Conservation (phyloP, 768 basidiomycete species). For the Crucibulum laeve region DNA sequence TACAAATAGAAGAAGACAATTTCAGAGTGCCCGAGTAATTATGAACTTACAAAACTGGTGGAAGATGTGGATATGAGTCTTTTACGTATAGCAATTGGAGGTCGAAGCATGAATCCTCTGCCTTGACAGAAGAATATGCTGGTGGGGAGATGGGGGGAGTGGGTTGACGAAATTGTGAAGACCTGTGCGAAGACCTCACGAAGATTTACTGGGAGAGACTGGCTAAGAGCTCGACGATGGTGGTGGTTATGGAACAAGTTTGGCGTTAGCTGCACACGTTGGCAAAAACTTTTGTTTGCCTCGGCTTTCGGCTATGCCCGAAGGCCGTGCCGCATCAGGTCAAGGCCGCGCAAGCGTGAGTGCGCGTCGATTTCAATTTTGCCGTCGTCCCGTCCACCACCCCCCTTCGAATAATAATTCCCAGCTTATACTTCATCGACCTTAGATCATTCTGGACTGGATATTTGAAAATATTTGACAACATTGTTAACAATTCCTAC, state of each 20-base stretch:
- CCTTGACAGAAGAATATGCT: conserved; percentile 57
- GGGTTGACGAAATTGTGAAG: conserved; percentile 65
- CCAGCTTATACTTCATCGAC: too few relatives aligned
- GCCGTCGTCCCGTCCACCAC: too few relatives aligned
- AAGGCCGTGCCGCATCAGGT: neutral
- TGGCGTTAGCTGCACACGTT: conserved; percentile 18
- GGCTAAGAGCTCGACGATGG: conserved; percentile 15
- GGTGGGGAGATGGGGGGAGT: conserved; percentile 31
- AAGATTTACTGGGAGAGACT: conserved; percentile 10
- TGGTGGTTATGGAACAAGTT: conserved; percentile 22
- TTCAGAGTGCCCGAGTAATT: too few relatives aligned
- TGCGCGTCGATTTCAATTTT: too few relatives aligned
- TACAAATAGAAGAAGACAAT: too few relatives aligned
- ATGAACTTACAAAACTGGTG: conserved; percentile 46
- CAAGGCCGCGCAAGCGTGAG: too few relatives aligned
- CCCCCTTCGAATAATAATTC: too few relatives aligned
- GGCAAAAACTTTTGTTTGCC: conserved; percentile 16
- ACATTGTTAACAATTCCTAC: too few relatives aligned
- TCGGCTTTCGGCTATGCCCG: neutral
- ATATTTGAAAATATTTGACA: too few relatives aligned
- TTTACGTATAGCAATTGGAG: conserved; percentile 72
- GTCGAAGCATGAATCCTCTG: conserved; percentile 94
- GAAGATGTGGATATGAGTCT: conserved; percentile 46
- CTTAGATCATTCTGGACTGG: too few relatives aligned
- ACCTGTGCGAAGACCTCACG: conserved; percentile 19